Evolutionary conservation across 805 yeast species (phyloP), one percentile per base, ranked within the genome.

Genomic region (Lipomyces sp.): DNA sequence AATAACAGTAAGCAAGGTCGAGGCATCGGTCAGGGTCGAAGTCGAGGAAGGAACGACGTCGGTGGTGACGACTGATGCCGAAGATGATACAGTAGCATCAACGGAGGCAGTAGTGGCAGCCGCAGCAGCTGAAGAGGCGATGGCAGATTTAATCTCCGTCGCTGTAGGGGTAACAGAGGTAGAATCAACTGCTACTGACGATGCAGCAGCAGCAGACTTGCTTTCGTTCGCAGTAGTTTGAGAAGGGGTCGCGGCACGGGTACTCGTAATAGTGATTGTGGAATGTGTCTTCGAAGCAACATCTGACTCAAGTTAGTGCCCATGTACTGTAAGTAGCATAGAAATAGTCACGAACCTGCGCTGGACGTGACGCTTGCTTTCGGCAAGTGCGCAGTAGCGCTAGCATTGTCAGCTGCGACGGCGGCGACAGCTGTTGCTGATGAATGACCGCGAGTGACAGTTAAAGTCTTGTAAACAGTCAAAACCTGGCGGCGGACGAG

Each of bases 401-500:
- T 51, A 29, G 15, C 54, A 6, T 29, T 29, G 15, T 29, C n/a
- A 33, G 11, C 34, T 8, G 35, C 53, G 7, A 7, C 48, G 18
- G 24, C 48, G n/a, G 60, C 63, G 51, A 62, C 11, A 10, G 67
- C 67, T 4, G 67, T 57, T 4, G 56, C 33, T 4, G 69, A 6
- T 10, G 50, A 32, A n/a, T 60, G 29, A 2, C 50, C 33, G 11
- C 45, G 58, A n/a, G 70, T 67, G 48, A 67, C 66, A 39, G 70
- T 67, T 37, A 64, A 53, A 0, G 70, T 67, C 53, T 57, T 62
- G 55, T 55, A 64, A 42, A 64, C 56, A 13, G 70, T 67, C 48
- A 67, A 64, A 29, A 67, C 63, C 57, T 64, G 68, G 45, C 70
- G 60, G 6, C 69, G 65, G 35, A 61, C 65, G 54, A 64, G 24